Conservation (phyloP, 352 stramenopile genomes). For the Phytophthora boehmeriae region DNA sequence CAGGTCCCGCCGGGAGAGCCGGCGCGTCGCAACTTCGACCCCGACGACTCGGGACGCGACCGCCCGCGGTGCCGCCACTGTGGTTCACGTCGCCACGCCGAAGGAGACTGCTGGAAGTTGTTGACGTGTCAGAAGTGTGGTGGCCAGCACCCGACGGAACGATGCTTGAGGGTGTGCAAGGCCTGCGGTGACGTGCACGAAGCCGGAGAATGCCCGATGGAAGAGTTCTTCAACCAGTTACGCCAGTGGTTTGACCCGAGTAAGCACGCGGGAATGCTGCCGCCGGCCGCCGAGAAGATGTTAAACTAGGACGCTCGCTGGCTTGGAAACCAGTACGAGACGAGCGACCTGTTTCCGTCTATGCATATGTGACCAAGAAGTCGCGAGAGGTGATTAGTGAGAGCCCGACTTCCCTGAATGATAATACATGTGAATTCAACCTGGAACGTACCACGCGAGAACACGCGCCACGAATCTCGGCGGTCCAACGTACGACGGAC, state of each 20-base stretch:
- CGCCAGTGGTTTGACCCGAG: slow-evolving; percentile 15
- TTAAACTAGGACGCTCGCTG: slow-evolving; percentile 31
- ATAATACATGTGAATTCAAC: slow-evolving; percentile 2
- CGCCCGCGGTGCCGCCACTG: slow-evolving; percentile 10
- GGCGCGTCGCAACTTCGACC: background rate
- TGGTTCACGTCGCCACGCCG: slow-evolving; percentile 1
- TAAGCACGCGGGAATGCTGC: slow-evolving; percentile 14
- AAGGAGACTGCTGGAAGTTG: slow-evolving; percentile 16
- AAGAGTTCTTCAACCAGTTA: slow-evolving; percentile 12
- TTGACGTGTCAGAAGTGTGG: slow-evolving; percentile 20
- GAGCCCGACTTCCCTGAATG: background rate
- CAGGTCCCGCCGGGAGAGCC: background rate
- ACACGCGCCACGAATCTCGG: too few relatives aligned
- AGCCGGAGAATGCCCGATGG: slow-evolving; percentile 12
- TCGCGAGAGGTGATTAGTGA: background rate
- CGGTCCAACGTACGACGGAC: too few relatives aligned
- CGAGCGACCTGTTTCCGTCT: slow-evolving; percentile 20
- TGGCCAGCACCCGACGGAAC: slow-evolving; percentile 9
- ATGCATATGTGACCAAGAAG: slow-evolving; percentile 14
- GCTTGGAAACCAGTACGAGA: slow-evolving; percentile 15
- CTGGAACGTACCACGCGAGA: slow-evolving; percentile 8
- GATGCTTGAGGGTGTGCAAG: slow-evolving; percentile 13
- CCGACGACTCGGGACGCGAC: slow-evolving; percentile 3
- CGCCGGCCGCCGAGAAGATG: slow-evolving; percentile 1
- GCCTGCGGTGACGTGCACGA: slow-evolving; percentile 13